phyloP scores from a whole-genome alignment of 495 filamentous ascomycete species.

The Lasiosphaeria ovina region DNA sequence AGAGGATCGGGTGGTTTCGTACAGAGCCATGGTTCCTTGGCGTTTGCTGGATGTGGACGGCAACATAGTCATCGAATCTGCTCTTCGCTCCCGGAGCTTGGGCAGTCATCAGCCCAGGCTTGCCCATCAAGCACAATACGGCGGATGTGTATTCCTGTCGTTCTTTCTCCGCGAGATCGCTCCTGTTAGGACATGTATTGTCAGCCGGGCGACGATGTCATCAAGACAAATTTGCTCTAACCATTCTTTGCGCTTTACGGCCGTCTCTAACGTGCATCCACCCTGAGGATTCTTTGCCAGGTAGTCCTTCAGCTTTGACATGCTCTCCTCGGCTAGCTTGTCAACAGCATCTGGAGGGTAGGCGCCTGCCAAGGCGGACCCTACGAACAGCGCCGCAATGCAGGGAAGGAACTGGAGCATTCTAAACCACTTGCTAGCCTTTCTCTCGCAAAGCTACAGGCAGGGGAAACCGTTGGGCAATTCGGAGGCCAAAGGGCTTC shows the following conservation, averaged over 20 bases:
- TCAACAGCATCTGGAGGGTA: constrained; percentile 24
- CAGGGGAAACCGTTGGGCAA: no score
- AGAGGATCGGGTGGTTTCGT: constrained; percentile 42
- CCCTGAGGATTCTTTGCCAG: constrained; percentile 27
- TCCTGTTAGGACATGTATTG: constrained; percentile 34
- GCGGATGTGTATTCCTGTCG: constrained; percentile 60
- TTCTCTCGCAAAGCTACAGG: no score
- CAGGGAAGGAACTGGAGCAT: background rate
- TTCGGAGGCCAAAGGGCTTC: no score
- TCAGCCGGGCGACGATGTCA: background rate
- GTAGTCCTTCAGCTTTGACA: constrained; percentile 23
- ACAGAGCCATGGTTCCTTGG: constrained; percentile 57
- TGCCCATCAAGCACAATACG: constrained; percentile 58
- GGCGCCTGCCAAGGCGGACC: background rate
- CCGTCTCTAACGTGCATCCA: constrained; percentile 24
- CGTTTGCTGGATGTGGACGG: constrained; percentile 62
- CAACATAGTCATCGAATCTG: constrained; percentile 67
- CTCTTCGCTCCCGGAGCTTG: constrained; percentile 35
- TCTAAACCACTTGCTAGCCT: background rate
- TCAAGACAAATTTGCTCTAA: background rate
- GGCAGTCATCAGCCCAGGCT: constrained; percentile 43
- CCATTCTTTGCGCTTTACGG: constrained; percentile 24
- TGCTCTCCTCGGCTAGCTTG: constrained; percentile 11
- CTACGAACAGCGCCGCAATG: background rate
- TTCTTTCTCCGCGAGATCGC: constrained; percentile 43